Evolutionary conservation across 371 early-diverging fungal species (phyloP).

Genomic region (Circinella umbellata): DNA sequence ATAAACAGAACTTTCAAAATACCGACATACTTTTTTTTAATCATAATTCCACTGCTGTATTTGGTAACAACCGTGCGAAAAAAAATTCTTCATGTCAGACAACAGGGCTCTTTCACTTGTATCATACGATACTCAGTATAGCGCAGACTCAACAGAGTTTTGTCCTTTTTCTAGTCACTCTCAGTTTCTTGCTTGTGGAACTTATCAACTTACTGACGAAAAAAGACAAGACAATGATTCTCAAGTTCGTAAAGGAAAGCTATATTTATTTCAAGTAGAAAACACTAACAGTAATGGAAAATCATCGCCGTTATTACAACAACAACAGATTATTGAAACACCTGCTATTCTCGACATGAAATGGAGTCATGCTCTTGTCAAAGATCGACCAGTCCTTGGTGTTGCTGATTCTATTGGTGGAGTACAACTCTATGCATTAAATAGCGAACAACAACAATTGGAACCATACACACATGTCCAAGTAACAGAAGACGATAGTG

Average conservation of each 20-base stretch:
- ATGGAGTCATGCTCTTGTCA: slow-evolving; percentile 68
- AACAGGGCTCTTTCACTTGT: slow-evolving; percentile 12
- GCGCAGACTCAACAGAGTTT: slow-evolving; percentile 85
- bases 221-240: slow-evolving; percentile 28
- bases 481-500: slow-evolving; percentile 47
- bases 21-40: not conserved
- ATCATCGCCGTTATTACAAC: slow-evolving; percentile 16
- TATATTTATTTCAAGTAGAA: slow-evolving; percentile 36
- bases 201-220: slow-evolving; percentile 74
- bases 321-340: slow-evolving; percentile 59
- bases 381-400: slow-evolving; percentile 52
- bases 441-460: slow-evolving; percentile 28
- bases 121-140: slow-evolving; percentile 76
- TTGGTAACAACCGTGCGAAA: slow-evolving; percentile 4
- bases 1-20: not conserved
- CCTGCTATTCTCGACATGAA: slow-evolving; percentile 87
- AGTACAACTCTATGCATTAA: slow-evolving; percentile 52
- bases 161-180: slow-evolving; percentile 61
- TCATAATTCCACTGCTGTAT: not conserved
- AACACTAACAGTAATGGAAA: not conserved
- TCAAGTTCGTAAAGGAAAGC: slow-evolving; percentile 44
- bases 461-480: slow-evolving; percentile 37
- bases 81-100: slow-evolving; percentile 4
- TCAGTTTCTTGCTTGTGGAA: slow-evolving; percentile 72
- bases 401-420: slow-evolving; percentile 71